phyloP scores from a whole-genome alignment of 352 stramenopile genomes.

The Phytophthora idaei region DNA sequence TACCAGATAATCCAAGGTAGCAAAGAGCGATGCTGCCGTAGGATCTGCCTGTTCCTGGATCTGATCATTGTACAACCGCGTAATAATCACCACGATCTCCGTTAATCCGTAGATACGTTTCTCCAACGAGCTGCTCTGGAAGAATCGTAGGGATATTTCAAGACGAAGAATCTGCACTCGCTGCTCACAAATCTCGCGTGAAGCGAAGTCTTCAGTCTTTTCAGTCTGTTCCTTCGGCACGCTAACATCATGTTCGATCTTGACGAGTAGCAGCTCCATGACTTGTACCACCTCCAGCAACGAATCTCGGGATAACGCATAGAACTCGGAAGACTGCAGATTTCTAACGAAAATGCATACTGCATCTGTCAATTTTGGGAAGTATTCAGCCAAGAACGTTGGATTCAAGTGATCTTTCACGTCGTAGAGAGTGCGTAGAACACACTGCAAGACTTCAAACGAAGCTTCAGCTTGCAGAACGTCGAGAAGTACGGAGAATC shows the following conservation, averaged over 20 bases:
- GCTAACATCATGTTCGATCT: conserved; percentile 31
- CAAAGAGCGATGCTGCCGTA: conserved; percentile 29
- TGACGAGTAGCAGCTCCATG: conserved; percentile 55
- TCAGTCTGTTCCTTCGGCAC: conserved; percentile 1
- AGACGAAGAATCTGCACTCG: conserved; percentile 53
- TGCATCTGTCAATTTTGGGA: conserved; percentile 38
- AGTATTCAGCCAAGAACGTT: conserved; percentile 48
- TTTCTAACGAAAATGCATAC: conserved; percentile 37
- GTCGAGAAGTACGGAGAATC: conserved; percentile 58
- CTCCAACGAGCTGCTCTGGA: conserved; percentile 62
- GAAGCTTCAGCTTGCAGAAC: conserved; percentile 35
- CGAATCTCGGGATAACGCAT: conserved; percentile 46
- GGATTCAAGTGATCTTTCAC: conserved; percentile 59
- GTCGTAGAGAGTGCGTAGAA: conserved; percentile 64
- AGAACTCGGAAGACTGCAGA: conserved; percentile 38
- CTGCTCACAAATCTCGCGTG: conserved; percentile 23
- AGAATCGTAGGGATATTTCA: conserved; percentile 60
- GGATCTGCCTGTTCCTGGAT: conserved; percentile 39
- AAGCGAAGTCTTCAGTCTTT: not conserved
- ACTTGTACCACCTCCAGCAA: conserved; percentile 67
- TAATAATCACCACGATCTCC: conserved; percentile 61
- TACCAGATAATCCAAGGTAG: conserved; percentile 38
- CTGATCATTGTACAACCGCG: conserved; percentile 47
- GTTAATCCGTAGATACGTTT: conserved; percentile 76
- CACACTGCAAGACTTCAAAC: conserved; percentile 62